phyloP scores from a whole-genome alignment of 2,329 filamentous ascomycete species.

The Penicillium rolfsii region DNA sequence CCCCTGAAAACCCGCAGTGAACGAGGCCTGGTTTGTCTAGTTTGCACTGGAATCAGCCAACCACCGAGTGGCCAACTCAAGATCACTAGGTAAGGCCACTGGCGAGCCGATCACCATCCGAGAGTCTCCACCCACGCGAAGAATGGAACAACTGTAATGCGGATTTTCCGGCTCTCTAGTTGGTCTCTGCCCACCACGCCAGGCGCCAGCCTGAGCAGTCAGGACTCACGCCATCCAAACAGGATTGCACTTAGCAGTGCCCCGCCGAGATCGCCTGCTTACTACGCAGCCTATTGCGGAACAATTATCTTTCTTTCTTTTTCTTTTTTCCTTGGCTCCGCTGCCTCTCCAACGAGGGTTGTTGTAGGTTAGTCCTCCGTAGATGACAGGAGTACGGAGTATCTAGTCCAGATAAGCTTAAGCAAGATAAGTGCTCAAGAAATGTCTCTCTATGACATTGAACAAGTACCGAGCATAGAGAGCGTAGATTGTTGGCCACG shows the following conservation, averaged over 20 bases:
- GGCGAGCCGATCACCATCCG: slow-evolving; percentile 37
- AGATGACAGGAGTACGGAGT: too few species aligned
- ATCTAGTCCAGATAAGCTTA: too few species aligned
- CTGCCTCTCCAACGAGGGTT: neutral
- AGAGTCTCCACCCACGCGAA: slow-evolving; percentile 21
- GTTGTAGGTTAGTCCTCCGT: neutral
- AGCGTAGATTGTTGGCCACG: neutral
- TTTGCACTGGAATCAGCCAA: slow-evolving; percentile 2
- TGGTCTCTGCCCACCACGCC: slow-evolving; percentile 8
- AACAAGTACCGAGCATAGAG: too few species aligned
- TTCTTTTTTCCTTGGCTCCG: neutral
- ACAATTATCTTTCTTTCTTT: too few species aligned
- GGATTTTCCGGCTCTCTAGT: slow-evolving; percentile 15
- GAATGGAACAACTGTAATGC: slow-evolving; percentile 5
- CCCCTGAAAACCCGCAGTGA: neutral
- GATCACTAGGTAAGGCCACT: slow-evolving; percentile 34
- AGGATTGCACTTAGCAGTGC: neutral
- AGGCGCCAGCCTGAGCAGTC: too few species aligned
- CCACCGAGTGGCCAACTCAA: neutral
- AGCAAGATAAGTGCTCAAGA: too few species aligned
- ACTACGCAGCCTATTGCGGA: slow-evolving; percentile 1
- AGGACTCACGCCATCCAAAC: slow-evolving; percentile 6
- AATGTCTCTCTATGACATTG: too few species aligned
- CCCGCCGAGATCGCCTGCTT: neutral
- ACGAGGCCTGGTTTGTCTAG: neutral